A percentile compares a stretch with the other conserved stretches of the same genome.
Evolutionary conservation across 176 grass and related monocot species (phyloP).

Genomic region (Ampelocalamus luodianensis): DNA sequence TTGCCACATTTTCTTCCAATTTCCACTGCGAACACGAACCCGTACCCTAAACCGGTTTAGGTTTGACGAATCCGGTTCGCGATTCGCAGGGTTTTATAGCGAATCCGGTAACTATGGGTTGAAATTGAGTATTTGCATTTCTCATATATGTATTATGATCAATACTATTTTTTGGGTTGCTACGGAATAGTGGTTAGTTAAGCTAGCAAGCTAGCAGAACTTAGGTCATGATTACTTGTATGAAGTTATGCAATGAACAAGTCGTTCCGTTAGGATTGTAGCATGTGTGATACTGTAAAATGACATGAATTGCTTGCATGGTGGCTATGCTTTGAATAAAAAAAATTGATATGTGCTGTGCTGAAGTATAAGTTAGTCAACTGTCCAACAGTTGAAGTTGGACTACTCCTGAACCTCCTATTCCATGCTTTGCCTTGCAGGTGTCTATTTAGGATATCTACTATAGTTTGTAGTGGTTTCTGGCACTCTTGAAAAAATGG

Average conservation of each 20-base stretch:
- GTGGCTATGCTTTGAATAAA: not conserved
- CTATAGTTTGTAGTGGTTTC: conserved; percentile 29
- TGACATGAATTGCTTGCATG: not conserved
- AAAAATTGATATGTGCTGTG: not conserved
- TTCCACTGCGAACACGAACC: no score
- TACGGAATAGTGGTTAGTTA: not conserved
- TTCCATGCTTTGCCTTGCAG: conserved; percentile 27
- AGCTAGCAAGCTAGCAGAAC: not conserved
- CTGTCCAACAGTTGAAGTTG: not conserved
- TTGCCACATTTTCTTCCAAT: no score
- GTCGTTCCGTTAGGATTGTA: not conserved
- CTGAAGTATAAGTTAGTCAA: not conserved
- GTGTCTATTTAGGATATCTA: conserved; percentile 9
- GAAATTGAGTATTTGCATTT: not conserved
- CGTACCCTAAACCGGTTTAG: no score
- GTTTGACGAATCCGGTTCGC: no score
- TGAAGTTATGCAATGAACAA: not conserved
- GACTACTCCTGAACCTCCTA: conserved; percentile 1
- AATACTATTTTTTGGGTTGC: not conserved
- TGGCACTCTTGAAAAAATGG: conserved; percentile 63
- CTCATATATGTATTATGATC: not conserved
- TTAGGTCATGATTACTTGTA: not conserved
- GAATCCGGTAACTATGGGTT: not conserved
- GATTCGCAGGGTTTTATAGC: no score
- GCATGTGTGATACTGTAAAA: not conserved